Evolutionary conservation across 1,139 yeast species (phyloP), one percentile per base, ranked within the genome.

Genomic region (Yamadazyma blattariae): DNA sequence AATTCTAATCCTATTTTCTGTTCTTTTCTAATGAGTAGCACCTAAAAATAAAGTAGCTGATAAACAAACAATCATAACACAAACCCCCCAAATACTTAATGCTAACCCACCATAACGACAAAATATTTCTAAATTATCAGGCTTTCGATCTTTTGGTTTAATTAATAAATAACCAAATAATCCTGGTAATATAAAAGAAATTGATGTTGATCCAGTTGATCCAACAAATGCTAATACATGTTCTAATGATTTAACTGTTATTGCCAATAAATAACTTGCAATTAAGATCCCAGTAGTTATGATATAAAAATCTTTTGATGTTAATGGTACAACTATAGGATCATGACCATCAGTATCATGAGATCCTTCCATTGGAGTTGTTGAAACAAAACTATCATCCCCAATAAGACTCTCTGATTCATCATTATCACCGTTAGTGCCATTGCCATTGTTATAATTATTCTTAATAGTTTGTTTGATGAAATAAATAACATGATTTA

Each of bases 201-300:
- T 90, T 11, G 96, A 82, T 0, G 97, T 89, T 2, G 96, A 87
- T 0, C 97, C 97, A 0, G 97, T 90, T 3, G 96, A 83, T 2
- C 97, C 97, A 5, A 90, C 97, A 59, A 90, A 79, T 5, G 96
- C 95, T 42, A 90, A 69, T 25, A 92, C 95, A 38, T 79, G 81
- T 34, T 89, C 97, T 46, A 90, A 72, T 0, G 96, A 87, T 1
- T 74, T 70, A 6, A 90, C 94, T 1, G 82, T 61, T 25, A 84
- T 69, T 0, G 97, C 96, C n/a, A 87, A 74, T 14, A 78, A 44
- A 52, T 84, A 88, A 20, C 95, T 79, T 18, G 70, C 56, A 0
- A 74, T 32, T 20, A 90, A 74, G 27, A 90, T 82, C 1, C 65
- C 46, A 0, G 82, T 51, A 0, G 97, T 90, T 36, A 89, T 76